phyloP scores from a whole-genome alignment of 257 asterid genomes.

The Primulina eburnea region DNA sequence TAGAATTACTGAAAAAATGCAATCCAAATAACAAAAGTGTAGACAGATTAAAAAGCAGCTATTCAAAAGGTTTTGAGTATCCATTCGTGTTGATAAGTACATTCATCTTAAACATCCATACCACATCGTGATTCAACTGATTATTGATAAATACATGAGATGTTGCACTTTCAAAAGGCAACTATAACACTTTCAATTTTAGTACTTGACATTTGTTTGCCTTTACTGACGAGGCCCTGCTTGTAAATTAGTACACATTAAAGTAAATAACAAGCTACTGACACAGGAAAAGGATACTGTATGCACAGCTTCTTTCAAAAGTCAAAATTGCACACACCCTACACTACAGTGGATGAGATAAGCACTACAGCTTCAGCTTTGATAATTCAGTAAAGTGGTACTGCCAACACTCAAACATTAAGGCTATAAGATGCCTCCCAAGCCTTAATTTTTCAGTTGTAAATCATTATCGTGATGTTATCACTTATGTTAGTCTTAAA shows the following conservation, averaged over 20 bases:
- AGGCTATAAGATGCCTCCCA: neutral
- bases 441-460: neutral
- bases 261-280: too few relatives aligned
- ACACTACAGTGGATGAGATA: neutral
- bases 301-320: neutral
- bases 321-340: neutral
- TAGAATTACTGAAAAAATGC: constrained; percentile 14
- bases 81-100: neutral
- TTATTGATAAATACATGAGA: neutral
- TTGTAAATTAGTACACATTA: neutral
- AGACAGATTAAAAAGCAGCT: neutral
- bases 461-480: neutral
- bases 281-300: neutral
- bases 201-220: neutral
- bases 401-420: neutral
- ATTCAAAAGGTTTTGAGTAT: neutral
- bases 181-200: constrained; percentile 10
- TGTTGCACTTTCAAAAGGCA: constrained; percentile 1
- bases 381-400: neutral
- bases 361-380: neutral
- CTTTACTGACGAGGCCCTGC: neutral
- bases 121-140: neutral
- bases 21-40: constrained; percentile 1
- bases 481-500: neutral
- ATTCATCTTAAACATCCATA: neutral